Base-by-base conservation (phyloP, 371 early-diverging fungal genomes). In the Mucor saturninus region DNA sequence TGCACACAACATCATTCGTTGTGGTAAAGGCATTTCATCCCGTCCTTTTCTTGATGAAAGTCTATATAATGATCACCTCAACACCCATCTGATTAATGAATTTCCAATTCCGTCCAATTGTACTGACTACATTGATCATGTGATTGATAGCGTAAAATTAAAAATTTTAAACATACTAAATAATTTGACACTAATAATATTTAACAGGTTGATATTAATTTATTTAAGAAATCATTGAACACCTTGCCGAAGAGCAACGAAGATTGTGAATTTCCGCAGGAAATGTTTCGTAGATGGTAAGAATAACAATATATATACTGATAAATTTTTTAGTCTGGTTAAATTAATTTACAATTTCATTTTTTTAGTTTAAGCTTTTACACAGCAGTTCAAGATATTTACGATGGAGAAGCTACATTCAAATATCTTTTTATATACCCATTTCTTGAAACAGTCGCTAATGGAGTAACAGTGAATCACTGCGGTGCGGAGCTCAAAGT, bases 321-420 rank as follows among this genome's bases (percentile, higher is more conserved):
- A 21, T 21, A 21, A 21, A 21, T 21, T 21, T 21, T 21, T 21
- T 21, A 21, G 21, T 21, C 21, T 21, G 21, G 21, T 21, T 21
- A 21, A 21, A 21, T 21, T 21, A 21, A 21, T 21, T 21, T 21
- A 21, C 21, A 21, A 21, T 21, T 21, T 21, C 21, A 21, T 21
- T 21, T 21, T 21, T 21, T 21, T 1, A 21, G 21, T 21, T 21
- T 21, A 21, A 21, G 4, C 3, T 13, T 42, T 6, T 42, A 42
- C 11, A 21, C 21, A 21, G 21, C 55, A 54, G 15, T 61, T 3
- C 61, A 61, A 45, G 37, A 52, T 26, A 30, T 61, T 6, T 32
- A 53, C 32, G 61, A 61, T n/a, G 61, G 54, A 45, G 61, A 61
- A 61, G 54, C 61, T 26, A 42, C 35, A 14, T 55, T 62, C 45